Evolutionary conservation across 257 asterid species (phyloP).

Genomic region (Forsythia suspensa): DNA sequence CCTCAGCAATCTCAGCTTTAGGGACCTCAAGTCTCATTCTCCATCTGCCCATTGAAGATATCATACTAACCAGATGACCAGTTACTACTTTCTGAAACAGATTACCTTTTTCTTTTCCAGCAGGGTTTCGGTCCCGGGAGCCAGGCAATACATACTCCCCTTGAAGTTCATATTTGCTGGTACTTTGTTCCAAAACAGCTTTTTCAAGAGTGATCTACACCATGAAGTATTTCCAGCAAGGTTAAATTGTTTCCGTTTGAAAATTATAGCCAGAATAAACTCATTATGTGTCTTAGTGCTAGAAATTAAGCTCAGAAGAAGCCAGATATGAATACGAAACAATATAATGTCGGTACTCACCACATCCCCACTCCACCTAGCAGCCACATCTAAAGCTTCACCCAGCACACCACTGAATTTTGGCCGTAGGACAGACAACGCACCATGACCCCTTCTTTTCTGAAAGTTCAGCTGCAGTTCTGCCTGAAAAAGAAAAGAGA

Average conservation of each 20-base stretch:
- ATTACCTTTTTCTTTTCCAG: slow-evolving; percentile 84
- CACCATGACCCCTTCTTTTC: slow-evolving; percentile 97
- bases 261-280: slow-evolving; percentile 16
- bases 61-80: slow-evolving; percentile 91
- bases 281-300: slow-evolving; percentile 4
- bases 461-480: slow-evolving; percentile 94
- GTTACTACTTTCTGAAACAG: slow-evolving; percentile 90
- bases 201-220: slow-evolving; percentile 88
- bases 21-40: slow-evolving; percentile 99
- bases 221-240: slow-evolving; percentile 32
- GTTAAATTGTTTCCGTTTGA: not conserved
- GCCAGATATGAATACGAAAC: slow-evolving; percentile 17
- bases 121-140: slow-evolving; percentile 79
- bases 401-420: slow-evolving; percentile 98
- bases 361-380: slow-evolving; percentile 99
- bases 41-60: slow-evolving; percentile 99
- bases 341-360: slow-evolving; percentile 49
- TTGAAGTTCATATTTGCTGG: slow-evolving; percentile 94
- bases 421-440: slow-evolving; percentile 85
- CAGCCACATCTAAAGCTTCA: slow-evolving; percentile 98
- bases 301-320: slow-evolving; percentile 9
- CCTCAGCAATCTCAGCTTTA: slow-evolving; percentile 95
- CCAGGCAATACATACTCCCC: slow-evolving; percentile 99
- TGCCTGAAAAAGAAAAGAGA: slow-evolving; percentile 49
- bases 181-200: slow-evolving; percentile 90